These are phyloP conservation scores for Volvariella surrecta DNA, from an alignment of 1,284 basidiomycete genomes.

Conservation along the genomic window DNA sequence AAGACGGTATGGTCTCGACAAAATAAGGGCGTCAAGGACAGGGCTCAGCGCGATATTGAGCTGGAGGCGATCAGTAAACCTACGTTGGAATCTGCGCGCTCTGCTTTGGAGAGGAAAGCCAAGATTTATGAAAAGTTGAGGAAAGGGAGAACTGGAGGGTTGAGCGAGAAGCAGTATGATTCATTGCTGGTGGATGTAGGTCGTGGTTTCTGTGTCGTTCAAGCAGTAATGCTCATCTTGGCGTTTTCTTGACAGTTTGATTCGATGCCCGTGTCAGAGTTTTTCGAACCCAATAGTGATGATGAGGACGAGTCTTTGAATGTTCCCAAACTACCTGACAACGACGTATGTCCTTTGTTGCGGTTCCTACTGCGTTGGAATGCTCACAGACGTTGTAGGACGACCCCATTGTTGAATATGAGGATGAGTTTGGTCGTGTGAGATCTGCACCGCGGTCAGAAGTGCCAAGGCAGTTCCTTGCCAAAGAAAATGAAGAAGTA, in stretches of 20 bases:
- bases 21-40: slow-evolving; percentile 60
- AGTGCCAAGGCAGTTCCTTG: slow-evolving; percentile 60
- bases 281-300: slow-evolving; percentile 59
- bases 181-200: slow-evolving; percentile 79
- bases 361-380: not conserved
- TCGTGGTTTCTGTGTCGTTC: slow-evolving; percentile 2
- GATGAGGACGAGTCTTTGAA: slow-evolving; percentile 66
- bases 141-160: slow-evolving; percentile 74
- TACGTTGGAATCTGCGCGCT: slow-evolving; percentile 62
- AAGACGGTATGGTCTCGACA: slow-evolving; percentile 68
- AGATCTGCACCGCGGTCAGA: slow-evolving; percentile 65
- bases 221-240: not conserved
- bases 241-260: slow-evolving; percentile 52
- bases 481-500: slow-evolving; percentile 23
- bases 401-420: slow-evolving; percentile 77
- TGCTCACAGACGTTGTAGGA: slow-evolving; percentile 27
- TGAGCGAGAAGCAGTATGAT: slow-evolving; percentile 72
- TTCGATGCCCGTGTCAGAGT: slow-evolving; percentile 41
- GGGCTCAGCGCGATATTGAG: slow-evolving; percentile 58
- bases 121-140: slow-evolving; percentile 75
- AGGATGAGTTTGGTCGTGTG: slow-evolving; percentile 79
- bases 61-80: slow-evolving; percentile 55
- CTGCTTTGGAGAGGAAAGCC: slow-evolving; percentile 72
- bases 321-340: slow-evolving; percentile 39
- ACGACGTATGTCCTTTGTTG: slow-evolving; percentile 27